These are phyloP conservation scores for Xerocomus amazonicus DNA, from an alignment of 1,284 basidiomycete genomes.

Conservation along the genomic window DNA sequence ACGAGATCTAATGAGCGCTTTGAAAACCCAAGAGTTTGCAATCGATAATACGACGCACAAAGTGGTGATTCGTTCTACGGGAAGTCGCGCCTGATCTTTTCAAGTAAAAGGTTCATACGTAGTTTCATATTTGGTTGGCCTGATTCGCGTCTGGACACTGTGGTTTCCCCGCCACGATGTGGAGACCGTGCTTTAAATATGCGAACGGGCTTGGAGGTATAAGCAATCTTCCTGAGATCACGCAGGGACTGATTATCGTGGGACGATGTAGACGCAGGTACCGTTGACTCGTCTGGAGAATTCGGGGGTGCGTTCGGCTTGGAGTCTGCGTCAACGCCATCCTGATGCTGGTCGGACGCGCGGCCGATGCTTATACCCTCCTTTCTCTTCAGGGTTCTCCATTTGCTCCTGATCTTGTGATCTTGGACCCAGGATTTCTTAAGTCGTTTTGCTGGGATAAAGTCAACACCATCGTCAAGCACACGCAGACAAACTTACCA, in stretches of 20 bases:
- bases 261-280: neutral
- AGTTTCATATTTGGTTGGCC: slow-evolving; percentile 77
- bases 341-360: slow-evolving; percentile 7
- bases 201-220: slow-evolving; percentile 54
- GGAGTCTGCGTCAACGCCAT: slow-evolving; percentile 1
- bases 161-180: slow-evolving; percentile 25
- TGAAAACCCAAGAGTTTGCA: neutral
- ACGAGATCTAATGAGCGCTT: neutral
- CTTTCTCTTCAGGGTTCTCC: slow-evolving; percentile 71
- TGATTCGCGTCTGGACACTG: slow-evolving; percentile 29
- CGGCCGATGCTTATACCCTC: slow-evolving; percentile 38
- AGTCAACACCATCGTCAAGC: slow-evolving; percentile 3
- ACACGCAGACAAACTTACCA: slow-evolving; percentile 41
- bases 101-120: slow-evolving; percentile 75
- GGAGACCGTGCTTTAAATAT: slow-evolving; percentile 51
- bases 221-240: slow-evolving; percentile 58
- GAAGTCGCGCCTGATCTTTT: slow-evolving; percentile 65
- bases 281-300: neutral
- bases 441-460: slow-evolving; percentile 59
- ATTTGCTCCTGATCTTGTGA: slow-evolving; percentile 71
- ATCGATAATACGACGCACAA: slow-evolving; percentile 5
- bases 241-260: slow-evolving; percentile 40
- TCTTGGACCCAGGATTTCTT: slow-evolving; percentile 72
- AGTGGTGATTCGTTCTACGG: slow-evolving; percentile 14
- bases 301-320: neutral